These are phyloP conservation scores for Phyllosticta citrichinensis DNA, from an alignment of 2,329 filamentous ascomycete genomes.

Conservation along the genomic window DNA sequence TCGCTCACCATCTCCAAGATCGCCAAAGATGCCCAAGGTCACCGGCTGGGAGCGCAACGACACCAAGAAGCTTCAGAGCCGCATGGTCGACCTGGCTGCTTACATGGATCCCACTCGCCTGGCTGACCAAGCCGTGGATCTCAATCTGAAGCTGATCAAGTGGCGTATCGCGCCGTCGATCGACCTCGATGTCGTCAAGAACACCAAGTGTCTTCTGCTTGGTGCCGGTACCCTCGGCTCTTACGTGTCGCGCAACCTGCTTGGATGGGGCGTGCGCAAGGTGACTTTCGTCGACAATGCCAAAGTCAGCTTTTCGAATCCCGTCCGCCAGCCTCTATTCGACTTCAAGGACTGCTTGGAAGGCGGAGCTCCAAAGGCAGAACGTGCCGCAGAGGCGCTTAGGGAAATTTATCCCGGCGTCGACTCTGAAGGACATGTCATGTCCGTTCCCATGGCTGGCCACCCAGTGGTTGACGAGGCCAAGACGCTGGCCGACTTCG, in stretches of 20 bases:
- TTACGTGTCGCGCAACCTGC: slow-evolving; percentile 82
- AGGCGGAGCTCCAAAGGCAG: slow-evolving; percentile 76
- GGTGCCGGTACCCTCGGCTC: slow-evolving; percentile 89
- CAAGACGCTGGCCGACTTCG: slow-evolving; percentile 63
- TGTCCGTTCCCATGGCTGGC: slow-evolving; percentile 91
- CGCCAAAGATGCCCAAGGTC: slow-evolving; percentile 65
- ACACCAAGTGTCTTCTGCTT: slow-evolving; percentile 79
- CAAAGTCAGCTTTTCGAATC: slow-evolving; percentile 88
- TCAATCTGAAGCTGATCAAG: slow-evolving; percentile 97
- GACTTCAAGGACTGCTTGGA: slow-evolving; percentile 79
- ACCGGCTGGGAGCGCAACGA: slow-evolving; percentile 91
- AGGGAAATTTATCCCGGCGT: slow-evolving; percentile 85
- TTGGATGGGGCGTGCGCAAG: slow-evolving; percentile 92
- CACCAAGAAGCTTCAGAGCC: slow-evolving; percentile 65
- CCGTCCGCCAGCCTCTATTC: slow-evolving; percentile 88
- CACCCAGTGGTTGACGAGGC: slow-evolving; percentile 71
- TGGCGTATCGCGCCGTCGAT: slow-evolving; percentile 90
- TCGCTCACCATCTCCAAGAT: slow-evolving; percentile 26
- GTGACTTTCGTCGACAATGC: slow-evolving; percentile 96
- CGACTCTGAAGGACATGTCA: slow-evolving; percentile 64
- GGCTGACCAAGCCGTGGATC: slow-evolving; percentile 87
- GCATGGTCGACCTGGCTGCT: slow-evolving; percentile 72
- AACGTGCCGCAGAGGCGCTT: slow-evolving; percentile 68
- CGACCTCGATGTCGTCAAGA: slow-evolving; percentile 79
- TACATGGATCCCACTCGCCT: slow-evolving; percentile 86